Percentiles rank a stretch among this genome's conserved stretches.
These are phyloP conservation scores for Ampelocalamus luodianensis DNA, from an alignment of 176 grass and related monocot genomes.

Conservation along the genomic window DNA sequence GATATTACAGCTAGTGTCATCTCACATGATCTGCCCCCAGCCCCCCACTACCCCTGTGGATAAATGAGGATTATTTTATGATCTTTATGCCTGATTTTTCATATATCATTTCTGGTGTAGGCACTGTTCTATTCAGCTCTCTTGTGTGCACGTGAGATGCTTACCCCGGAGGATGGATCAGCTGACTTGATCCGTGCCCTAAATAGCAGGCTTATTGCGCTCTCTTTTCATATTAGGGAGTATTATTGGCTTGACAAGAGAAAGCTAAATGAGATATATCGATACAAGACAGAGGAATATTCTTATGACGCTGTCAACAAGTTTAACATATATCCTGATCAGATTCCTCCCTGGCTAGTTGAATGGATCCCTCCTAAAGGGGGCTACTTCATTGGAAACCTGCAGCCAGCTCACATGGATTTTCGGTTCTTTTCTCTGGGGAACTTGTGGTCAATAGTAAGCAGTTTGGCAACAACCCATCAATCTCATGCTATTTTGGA, in stretches of 20 bases:
- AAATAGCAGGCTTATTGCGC: slow-evolving; percentile 82
- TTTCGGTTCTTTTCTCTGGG: slow-evolving; percentile 85
- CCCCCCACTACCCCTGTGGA: background rate
- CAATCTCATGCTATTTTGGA: slow-evolving; percentile 89
- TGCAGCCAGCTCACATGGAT: slow-evolving; percentile 92
- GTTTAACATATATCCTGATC: slow-evolving; percentile 97
- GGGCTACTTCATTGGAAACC: slow-evolving; percentile 84
- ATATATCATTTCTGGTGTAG: slow-evolving; percentile 47
- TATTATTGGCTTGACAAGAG: slow-evolving; percentile 87
- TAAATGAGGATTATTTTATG: background rate
- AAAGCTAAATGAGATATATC: slow-evolving; percentile 92
- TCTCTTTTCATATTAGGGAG: slow-evolving; percentile 90
- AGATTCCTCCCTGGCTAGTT: slow-evolving; percentile 81
- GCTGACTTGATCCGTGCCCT: slow-evolving; percentile 84
- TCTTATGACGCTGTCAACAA: slow-evolving; percentile 92
- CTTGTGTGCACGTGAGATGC: slow-evolving; percentile 83
- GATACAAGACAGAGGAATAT: slow-evolving; percentile 95
- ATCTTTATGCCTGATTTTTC: slow-evolving; percentile 36
- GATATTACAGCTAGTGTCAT: background rate
- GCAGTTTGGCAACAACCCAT: slow-evolving; percentile 74
- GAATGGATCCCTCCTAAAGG: slow-evolving; percentile 89
- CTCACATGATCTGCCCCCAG: background rate
- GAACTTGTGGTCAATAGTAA: slow-evolving; percentile 87
- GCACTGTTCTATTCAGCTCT: slow-evolving; percentile 96
- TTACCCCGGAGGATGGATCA: slow-evolving; percentile 78